Evolutionary conservation across 2,329 filamentous ascomycete species (phyloP), one percentile per base, ranked within the genome.

Genomic region (Aspergillus sp.): DNA sequence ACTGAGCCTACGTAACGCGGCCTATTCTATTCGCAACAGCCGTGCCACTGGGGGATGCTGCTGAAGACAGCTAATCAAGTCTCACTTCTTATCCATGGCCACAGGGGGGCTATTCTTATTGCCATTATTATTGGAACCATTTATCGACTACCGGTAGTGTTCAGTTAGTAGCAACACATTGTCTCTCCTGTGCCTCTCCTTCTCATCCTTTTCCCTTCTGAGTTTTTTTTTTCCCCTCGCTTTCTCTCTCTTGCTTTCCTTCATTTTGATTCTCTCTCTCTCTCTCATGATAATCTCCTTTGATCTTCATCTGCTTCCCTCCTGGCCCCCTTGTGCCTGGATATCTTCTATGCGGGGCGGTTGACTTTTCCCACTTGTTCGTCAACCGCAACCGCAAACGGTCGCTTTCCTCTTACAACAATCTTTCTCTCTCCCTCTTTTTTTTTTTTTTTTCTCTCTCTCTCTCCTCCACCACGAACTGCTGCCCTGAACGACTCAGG

Each of bases 301-400:
- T 33, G n/a, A 10, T 29, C 39, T 9, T 31, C 32, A 28, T 32
- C 28, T 13, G 37, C 46, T 50, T 46, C 38, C 47, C 43, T 45
- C 48, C 48, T 51, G 50, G 49, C 46, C 7, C 5, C 13, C 11
- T 31, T 30, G 40, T 37, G n/a, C 33, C 33, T 31, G 27, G 12
- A 31, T 26, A 26, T 7, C 27, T 28, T 29, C 30, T 35, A 43
- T 49, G 50, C 51, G 50, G 51, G 47, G 54, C 47, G 44, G 27
- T 36, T 42, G 36, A 47, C 36, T 43, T 38, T 41, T 34, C 27
- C 31, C 46, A 46, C 41, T 52, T 34, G 35, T 48, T 59, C 50
- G 44, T 58, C 56, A 58, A 42, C 54, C 48, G 47, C 44, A 49
- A 49, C 61, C 57, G 62, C 61, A 64, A 64, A 60, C 62, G 60